Evolutionary conservation across 495 filamentous ascomycete species (phyloP).

Genomic region (Daldinia concentrica): DNA sequence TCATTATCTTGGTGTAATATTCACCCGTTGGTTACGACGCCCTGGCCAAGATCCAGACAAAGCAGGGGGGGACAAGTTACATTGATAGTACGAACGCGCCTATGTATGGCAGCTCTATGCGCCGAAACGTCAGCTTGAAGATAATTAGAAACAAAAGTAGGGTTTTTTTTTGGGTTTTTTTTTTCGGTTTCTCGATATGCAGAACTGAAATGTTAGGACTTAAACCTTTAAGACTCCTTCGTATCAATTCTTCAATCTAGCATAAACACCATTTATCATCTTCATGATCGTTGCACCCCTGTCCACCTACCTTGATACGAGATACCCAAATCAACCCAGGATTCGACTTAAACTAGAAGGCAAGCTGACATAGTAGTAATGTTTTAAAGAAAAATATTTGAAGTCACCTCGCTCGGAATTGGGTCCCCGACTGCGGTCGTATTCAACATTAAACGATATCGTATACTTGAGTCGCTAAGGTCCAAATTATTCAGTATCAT

Average conservation of each 20-base stretch:
- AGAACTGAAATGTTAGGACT: background rate
- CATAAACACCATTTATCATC: background rate
- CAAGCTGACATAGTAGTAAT: slow-evolving; percentile 3
- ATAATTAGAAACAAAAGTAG: background rate
- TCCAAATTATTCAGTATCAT: background rate
- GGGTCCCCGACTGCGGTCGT: slow-evolving; percentile 8
- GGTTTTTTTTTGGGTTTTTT: too few relatives aligned
- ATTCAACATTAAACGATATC: slow-evolving; percentile 2
- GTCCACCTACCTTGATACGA: background rate
- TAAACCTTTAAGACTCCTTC: background rate
- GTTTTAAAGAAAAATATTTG: background rate
- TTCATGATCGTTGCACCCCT: background rate
- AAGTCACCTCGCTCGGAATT: slow-evolving; percentile 12
- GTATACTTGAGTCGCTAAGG: background rate
- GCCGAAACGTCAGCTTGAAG: background rate
- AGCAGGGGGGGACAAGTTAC: slow-evolving; percentile 13
- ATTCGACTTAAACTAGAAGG: background rate
- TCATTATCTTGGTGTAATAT: slow-evolving; percentile 30
- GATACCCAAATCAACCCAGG: background rate
- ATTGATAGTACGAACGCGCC: slow-evolving; percentile 14
- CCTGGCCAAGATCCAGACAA: slow-evolving; percentile 24
- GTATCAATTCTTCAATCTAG: background rate
- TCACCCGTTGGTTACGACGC: slow-evolving; percentile 25
- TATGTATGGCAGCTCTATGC: background rate
- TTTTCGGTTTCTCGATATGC: background rate